These are phyloP conservation scores for Fusarium sambucinum DNA, from an alignment of 2,329 filamentous ascomycete species.

Conservation along the genomic window DNA sequence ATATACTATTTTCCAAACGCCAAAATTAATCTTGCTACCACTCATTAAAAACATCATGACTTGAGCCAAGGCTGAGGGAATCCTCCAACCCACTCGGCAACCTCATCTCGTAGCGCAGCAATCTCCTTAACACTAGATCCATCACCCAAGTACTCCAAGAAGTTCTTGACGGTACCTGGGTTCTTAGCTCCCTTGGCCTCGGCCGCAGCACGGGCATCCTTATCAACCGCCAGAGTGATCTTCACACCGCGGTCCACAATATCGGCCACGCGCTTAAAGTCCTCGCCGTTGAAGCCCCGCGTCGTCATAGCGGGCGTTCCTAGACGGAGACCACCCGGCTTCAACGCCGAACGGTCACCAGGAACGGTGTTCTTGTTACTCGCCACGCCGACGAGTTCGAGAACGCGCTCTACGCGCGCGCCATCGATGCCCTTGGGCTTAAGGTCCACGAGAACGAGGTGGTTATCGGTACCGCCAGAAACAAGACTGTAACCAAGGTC, in stretches of 20 bases:
- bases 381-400: slow-evolving; percentile 90
- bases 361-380: slow-evolving; percentile 98
- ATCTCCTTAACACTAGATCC: slow-evolving; percentile 75
- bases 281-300: slow-evolving; percentile 83
- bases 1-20: slow-evolving; percentile 29
- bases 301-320: slow-evolving; percentile 97
- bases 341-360: slow-evolving; percentile 89
- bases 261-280: slow-evolving; percentile 85
- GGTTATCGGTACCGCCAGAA: slow-evolving; percentile 92
- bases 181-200: slow-evolving; percentile 74
- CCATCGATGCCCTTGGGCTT: slow-evolving; percentile 88
- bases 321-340: slow-evolving; percentile 89
- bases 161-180: slow-evolving; percentile 71
- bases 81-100: slow-evolving; percentile 76
- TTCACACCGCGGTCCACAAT: slow-evolving; percentile 84
- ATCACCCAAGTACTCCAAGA: slow-evolving; percentile 73
- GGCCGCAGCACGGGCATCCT: slow-evolving; percentile 73
- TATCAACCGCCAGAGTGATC: slow-evolving; percentile 79
- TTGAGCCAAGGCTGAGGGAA: slow-evolving; percentile 50
- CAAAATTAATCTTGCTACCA: slow-evolving; percentile 9
- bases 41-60: slow-evolving; percentile 34
- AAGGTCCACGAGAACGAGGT: slow-evolving; percentile 90
- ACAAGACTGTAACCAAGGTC: slow-evolving; percentile 86
- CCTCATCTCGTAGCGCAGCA: slow-evolving; percentile 74
- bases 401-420: slow-evolving; percentile 84